phyloP scores from a whole-genome alignment of 495 filamentous ascomycete genomes.

The Podospora pseudocomata region DNA sequence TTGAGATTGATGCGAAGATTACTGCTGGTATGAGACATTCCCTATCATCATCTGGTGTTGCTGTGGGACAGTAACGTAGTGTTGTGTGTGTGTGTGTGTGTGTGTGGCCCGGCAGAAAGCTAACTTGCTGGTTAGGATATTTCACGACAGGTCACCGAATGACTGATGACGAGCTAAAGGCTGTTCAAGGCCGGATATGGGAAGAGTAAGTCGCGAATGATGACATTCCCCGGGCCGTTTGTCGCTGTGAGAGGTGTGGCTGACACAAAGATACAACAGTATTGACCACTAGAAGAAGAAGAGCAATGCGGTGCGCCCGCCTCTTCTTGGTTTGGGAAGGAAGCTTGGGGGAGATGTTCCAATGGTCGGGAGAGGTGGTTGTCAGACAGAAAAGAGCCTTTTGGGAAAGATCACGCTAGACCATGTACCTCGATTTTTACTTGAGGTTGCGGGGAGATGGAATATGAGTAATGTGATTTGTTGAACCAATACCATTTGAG shows the following conservation, averaged over 20 bases:
- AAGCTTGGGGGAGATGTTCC: neutral
- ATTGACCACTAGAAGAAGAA: constrained; percentile 27
- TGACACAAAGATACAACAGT: constrained; percentile 24
- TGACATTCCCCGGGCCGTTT: too few species aligned
- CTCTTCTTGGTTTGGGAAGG: neutral
- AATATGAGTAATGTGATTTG: neutral
- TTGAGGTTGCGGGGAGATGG: neutral
- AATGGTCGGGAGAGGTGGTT: neutral
- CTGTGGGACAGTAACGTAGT: neutral
- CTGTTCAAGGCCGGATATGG: constrained; percentile 89
- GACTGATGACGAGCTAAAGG: constrained; percentile 77
- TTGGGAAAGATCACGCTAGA: neutral
- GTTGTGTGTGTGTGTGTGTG: neutral
- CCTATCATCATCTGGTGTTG: neutral
- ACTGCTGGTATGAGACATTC: constrained; percentile 73
- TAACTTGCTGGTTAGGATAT: constrained; percentile 46
- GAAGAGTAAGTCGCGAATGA: constrained; percentile 58
- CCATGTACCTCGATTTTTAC: neutral
- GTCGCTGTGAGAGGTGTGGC: constrained; percentile 14
- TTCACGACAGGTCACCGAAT: constrained; percentile 90
- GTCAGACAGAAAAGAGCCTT: neutral
- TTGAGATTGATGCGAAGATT: constrained; percentile 99
- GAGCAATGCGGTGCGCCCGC: neutral
- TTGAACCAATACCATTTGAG: constrained; percentile 17
- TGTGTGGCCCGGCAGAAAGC: constrained; percentile 10